These are phyloP conservation scores for Rhizopus stolonifer DNA, from an alignment of 371 early-diverging fungal species.

Conservation along the genomic window DNA sequence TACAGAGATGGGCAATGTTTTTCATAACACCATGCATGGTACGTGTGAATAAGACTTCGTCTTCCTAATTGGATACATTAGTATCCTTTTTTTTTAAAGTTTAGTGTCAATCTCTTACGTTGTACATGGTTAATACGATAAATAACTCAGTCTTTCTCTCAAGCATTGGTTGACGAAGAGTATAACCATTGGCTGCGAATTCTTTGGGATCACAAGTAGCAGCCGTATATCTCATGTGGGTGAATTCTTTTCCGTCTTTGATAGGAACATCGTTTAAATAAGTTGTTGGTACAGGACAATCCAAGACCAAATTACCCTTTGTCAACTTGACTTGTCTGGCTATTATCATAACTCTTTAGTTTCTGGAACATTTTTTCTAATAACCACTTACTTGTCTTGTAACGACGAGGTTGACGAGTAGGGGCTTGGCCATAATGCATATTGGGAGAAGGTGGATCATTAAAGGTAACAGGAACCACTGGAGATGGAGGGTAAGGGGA, in stretches of 20 bases:
- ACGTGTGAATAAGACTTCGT: constrained; percentile 86
- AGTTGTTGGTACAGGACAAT: constrained; percentile 73
- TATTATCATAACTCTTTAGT: constrained; percentile 7
- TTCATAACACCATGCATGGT: constrained; percentile 89
- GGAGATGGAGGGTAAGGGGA: constrained; percentile 20
- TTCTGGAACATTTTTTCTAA: neutral
- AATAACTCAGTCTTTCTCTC: constrained; percentile 82
- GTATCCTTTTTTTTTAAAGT: neutral
- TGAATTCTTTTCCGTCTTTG: constrained; percentile 68
- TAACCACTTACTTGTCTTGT: constrained; percentile 56
- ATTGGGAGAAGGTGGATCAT: constrained; percentile 27
- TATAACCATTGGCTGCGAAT: constrained; percentile 71
- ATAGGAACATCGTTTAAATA: constrained; percentile 60
- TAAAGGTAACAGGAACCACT: constrained; percentile 12
- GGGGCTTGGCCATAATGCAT: constrained; percentile 59
- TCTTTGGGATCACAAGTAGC: constrained; percentile 85
- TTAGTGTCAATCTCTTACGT: constrained; percentile 44
- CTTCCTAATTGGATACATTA: constrained; percentile 60
- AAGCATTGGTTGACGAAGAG: constrained; percentile 78
- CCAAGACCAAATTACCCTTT: constrained; percentile 75
- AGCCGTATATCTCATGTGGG: constrained; percentile 82
- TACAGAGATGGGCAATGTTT: constrained; percentile 88
- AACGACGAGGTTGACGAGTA: constrained; percentile 58
- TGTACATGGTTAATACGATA: constrained; percentile 87
- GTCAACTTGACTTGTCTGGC: constrained; percentile 65